A percentile compares a stretch with the other conserved stretches of the same genome.
Evolutionary conservation across 192 early-diverging fungal species (phyloP).

Genomic region (Neocallimastix lanati): DNA sequence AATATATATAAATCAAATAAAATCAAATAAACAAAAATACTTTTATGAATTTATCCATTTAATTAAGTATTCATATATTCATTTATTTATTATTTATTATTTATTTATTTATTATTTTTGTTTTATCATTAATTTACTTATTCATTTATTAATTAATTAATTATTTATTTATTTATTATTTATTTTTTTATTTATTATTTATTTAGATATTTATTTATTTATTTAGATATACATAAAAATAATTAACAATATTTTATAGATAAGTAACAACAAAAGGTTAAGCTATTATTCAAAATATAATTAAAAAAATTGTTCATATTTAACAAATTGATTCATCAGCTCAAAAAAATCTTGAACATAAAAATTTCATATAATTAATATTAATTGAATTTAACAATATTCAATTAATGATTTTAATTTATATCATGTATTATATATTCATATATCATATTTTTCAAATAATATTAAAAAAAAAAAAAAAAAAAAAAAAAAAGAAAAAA

Average conservation of each 20-base stretch:
- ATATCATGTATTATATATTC: background rate
- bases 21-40: no score
- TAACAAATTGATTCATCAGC: constrained; percentile 70
- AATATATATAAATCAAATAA: no score
- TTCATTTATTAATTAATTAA: no score
- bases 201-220: background rate
- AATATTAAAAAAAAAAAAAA: no score
- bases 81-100: no score
- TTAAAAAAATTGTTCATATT: constrained; percentile 93
- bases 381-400: no score
- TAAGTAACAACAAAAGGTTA: constrained; percentile 91
- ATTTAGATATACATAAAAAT: background rate
- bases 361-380: background rate
- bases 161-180: no score
- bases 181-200: background rate
- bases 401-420: no score
- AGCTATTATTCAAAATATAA: constrained; percentile 77
- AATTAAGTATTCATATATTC: no score
- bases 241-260: constrained; percentile 22
- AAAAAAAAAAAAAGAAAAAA: constrained; percentile 21
- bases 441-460: background rate
- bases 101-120: no score
- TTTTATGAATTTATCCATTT: no score
- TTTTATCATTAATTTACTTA: no score
- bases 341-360: constrained; percentile 72